Percentiles rank a stretch among this genome's conserved stretches.
Conservation (phyloP, 139 green algal genomes). For the Coelastrella sp. region DNA sequence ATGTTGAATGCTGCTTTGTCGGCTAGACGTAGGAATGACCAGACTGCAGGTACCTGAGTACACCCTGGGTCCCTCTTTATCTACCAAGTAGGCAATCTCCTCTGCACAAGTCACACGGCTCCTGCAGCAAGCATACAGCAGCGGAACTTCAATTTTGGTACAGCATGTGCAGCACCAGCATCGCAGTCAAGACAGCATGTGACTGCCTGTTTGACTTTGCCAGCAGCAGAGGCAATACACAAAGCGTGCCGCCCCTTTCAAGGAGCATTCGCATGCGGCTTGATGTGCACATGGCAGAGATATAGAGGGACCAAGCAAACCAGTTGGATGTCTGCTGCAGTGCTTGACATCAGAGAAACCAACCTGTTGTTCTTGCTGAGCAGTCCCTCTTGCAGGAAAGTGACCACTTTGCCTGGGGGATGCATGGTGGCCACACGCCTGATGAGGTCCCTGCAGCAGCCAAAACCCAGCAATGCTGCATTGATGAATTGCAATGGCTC, state of each 20-base stretch:
- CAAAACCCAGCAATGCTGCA: not conserved
- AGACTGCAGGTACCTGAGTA: conserved; percentile 46
- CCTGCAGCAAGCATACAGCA: conserved; percentile 47
- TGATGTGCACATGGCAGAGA: too few relatives aligned
- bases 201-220: too few relatives aligned
- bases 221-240: not conserved
- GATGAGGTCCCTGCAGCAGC: conserved; percentile 79
- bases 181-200: too few relatives aligned
- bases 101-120: conserved; percentile 91
- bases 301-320: too few relatives aligned
- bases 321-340: too few relatives aligned
- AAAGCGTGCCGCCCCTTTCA: not conserved
- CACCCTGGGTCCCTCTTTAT: conserved; percentile 64
- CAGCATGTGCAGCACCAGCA: not conserved
- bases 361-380: conserved; percentile 49
- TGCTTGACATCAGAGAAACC: not conserved
- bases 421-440: conserved; percentile 51
- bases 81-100: conserved; percentile 78
- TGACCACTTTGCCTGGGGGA: conserved; percentile 32
- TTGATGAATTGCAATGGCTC: not conserved
- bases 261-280: too few relatives aligned
- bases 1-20: too few relatives aligned
- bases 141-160: not conserved
- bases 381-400: conserved; percentile 50
- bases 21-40: not conserved